Conservation (phyloP, 129 eudicot genomes). For the Artemisia argyi region DNA sequence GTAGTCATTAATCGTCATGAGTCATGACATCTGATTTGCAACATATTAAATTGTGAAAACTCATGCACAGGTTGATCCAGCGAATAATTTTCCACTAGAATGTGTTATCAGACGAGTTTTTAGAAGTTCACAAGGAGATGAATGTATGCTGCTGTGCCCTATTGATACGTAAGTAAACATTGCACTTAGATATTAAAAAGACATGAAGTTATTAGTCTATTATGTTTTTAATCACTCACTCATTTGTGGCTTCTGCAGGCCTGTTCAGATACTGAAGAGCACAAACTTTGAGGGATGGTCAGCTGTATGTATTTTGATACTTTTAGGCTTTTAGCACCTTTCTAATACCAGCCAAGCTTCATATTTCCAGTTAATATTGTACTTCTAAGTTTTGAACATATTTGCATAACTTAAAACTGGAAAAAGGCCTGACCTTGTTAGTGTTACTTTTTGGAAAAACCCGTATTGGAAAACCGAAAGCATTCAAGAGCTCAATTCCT, state of each 20-base stretch:
- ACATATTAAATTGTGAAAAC: conserved; percentile 20
- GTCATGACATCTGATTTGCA: conserved; percentile 1
- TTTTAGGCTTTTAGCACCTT: background rate
- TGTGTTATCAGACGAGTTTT: conserved; percentile 90
- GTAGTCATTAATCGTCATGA: background rate
- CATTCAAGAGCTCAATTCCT: background rate
- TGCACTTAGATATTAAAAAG: background rate
- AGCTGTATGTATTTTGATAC: conserved; percentile 62
- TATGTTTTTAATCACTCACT: background rate
- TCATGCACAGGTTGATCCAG: conserved; percentile 79
- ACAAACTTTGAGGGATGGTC: conserved; percentile 92
- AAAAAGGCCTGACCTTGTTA: background rate
- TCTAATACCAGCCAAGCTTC: background rate
- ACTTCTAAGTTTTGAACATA: background rate
- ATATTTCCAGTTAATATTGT: background rate
- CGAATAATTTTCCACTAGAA: conserved; percentile 78
- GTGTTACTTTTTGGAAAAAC: background rate
- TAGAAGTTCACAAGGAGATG: conserved; percentile 80
- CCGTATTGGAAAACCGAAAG: background rate
- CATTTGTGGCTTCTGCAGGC: conserved; percentile 51
- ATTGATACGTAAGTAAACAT: conserved; percentile 76
- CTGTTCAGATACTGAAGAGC: conserved; percentile 93
- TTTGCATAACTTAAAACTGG: background rate
- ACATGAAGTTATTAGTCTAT: conserved; percentile 1
- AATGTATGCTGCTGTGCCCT: conserved; percentile 91